Base-by-base conservation (phyloP, 768 basidiomycete genomes). In the Russula griseocarnosa region DNA sequence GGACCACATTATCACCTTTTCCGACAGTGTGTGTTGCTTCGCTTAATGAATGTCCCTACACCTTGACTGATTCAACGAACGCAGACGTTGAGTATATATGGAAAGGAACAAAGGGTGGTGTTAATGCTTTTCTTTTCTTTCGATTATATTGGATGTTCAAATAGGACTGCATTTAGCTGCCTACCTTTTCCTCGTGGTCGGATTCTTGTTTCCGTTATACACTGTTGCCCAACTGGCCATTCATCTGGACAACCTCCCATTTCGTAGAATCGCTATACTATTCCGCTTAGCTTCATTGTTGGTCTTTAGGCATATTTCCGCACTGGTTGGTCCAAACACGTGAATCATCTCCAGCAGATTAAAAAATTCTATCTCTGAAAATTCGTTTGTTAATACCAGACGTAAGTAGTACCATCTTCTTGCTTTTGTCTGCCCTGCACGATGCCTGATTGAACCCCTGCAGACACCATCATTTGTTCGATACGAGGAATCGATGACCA, bases 221-320 rank as follows among this genome's bases (percentile, higher is more conserved):
- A 16, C 16, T 22, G 7, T 9, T 10, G 14, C 14, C 6, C 6
- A 22, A 13, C 10, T 18, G n/a, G 20, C 22, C 20, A 2, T 8
- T 54, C 62, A 46, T 46, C 20, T 13, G n/a, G 44, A 44, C 44
- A 22, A 61, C 30, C 16, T 30, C n/a, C 40, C 1, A 2, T 30
- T 7, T 16, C 36, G 13, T 57, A 87, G 85, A 87, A 86, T 67
- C 81, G 86, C 28, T 87, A 87, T 68, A 72, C 86, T 22, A 85
- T 82, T 0, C 85, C 85, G 0, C 73, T 86, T 3, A 83, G 82
- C 0, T 87, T 87, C 69, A 79, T 86, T 20, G 70, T 86, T 50
- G 85, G 86, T 62, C 69, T 86, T 0, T 73, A 62, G 32, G 74
- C 73, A 4, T 73, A 73, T 56, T 66, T 71, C 40, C 67, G 69